These are phyloP conservation scores for Gossypium ekmanianum DNA, from an alignment of 345 rosid species.

Conservation along the genomic window DNA sequence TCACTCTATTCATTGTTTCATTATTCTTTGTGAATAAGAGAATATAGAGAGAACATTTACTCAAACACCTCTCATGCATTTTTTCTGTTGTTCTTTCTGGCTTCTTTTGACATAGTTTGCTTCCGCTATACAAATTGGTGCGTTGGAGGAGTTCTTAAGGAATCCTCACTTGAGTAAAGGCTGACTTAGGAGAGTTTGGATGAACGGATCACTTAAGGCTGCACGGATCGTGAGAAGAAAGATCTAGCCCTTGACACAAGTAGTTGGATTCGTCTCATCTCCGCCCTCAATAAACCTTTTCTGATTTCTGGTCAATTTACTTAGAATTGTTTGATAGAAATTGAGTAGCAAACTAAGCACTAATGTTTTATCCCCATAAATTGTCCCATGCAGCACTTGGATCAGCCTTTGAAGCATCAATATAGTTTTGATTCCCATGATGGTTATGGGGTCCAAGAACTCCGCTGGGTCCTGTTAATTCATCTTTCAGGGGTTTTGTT, in stretches of 20 bases:
- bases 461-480: constrained; percentile 62
- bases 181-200: too few species aligned
- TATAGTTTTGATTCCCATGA: constrained; percentile 52
- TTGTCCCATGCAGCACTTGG: constrained; percentile 80
- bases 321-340: not conserved
- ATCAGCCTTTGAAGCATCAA: constrained; percentile 71
- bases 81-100: too few species aligned
- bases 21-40: too few species aligned
- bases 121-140: too few species aligned
- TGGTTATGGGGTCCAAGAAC: constrained; percentile 53
- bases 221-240: too few species aligned
- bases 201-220: too few species aligned
- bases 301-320: not conserved
- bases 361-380: constrained; percentile 61
- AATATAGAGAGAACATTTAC: too few species aligned
- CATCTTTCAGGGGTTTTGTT: constrained; percentile 50
- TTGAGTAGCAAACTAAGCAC: constrained; percentile 20
- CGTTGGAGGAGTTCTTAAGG: too few species aligned
- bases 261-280: not conserved
- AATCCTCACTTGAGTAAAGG: too few species aligned
- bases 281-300: not conserved
- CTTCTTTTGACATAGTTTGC: too few species aligned
- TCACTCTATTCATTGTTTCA: too few species aligned
- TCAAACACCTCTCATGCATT: too few species aligned
- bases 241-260: not conserved